Evolutionary conservation across 257 asterid species (phyloP).

Genomic region (Rubia yunnanensis): DNA sequence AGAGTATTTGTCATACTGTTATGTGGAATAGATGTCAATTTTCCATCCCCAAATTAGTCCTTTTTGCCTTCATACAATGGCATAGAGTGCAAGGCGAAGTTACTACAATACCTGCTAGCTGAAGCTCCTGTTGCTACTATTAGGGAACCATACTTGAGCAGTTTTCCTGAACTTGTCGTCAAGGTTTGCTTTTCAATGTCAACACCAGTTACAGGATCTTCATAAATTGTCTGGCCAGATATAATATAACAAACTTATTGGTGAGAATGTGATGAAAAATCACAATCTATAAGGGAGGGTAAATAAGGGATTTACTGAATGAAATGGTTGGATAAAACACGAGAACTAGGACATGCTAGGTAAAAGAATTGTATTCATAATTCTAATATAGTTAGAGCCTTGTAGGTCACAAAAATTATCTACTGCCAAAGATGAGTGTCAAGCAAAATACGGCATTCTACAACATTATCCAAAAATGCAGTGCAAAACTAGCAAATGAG

Average conservation of each 20-base stretch:
- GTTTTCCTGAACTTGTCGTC: slow-evolving; percentile 37
- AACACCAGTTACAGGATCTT: slow-evolving; percentile 39
- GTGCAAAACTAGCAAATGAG: background rate
- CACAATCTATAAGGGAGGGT: background rate
- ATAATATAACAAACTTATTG: background rate
- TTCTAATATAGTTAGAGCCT: background rate
- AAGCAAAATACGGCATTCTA: background rate
- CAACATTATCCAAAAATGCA: background rate
- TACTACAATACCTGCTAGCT: slow-evolving; percentile 26
- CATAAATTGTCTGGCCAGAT: slow-evolving; percentile 28
- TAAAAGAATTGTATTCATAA: background rate
- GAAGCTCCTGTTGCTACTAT: slow-evolving; percentile 42
- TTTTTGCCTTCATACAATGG: too few relatives aligned
- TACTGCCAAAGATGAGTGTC: background rate
- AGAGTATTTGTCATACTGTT: too few relatives aligned
- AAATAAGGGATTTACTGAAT: background rate
- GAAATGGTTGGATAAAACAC: background rate
- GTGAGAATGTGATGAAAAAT: background rate
- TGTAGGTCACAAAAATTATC: background rate
- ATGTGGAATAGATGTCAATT: too few relatives aligned
- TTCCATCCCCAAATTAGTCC: too few relatives aligned
- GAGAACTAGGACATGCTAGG: background rate
- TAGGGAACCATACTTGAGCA: slow-evolving; percentile 43
- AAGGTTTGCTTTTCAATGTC: slow-evolving; percentile 37
- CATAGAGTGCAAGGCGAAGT: background rate